These are phyloP conservation scores for Hypoxylon sp. DNA, from an alignment of 2,329 filamentous ascomycete species.

Conservation along the genomic window DNA sequence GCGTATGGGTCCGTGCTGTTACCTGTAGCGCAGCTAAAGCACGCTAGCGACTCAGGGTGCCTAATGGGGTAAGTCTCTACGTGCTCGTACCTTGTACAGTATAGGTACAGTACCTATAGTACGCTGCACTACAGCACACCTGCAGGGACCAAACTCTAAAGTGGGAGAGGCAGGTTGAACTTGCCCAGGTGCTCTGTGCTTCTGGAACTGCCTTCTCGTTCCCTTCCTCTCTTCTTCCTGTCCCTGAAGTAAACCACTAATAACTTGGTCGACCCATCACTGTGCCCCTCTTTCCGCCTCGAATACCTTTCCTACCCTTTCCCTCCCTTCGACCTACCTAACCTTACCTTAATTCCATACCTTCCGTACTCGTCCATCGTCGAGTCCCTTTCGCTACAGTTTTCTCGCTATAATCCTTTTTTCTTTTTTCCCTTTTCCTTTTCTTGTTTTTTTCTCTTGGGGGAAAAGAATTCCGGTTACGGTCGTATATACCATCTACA, in stretches of 20 bases:
- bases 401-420: conserved; percentile 32
- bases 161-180: not conserved
- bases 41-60: conserved; percentile 42
- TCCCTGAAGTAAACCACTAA: conserved; percentile 29
- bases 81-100: conserved; percentile 1
- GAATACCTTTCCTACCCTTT: conserved; percentile 38
- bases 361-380: conserved; percentile 36
- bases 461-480: conserved; percentile 25
- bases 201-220: conserved; percentile 21
- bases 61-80: conserved; percentile 37
- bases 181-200: conserved; percentile 29
- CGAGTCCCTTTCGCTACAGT: conserved; percentile 43
- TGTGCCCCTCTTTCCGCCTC: conserved; percentile 43
- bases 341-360: conserved; percentile 42
- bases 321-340: conserved; percentile 39
- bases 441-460: conserved; percentile 21
- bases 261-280: conserved; percentile 41
- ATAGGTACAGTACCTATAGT: conserved; percentile 5
- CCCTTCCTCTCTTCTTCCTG: not conserved
- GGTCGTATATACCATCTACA: conserved; percentile 42
- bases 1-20: conserved; percentile 36
- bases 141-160: too few species aligned
- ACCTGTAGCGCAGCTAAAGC: conserved; percentile 43
- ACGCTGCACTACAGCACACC: not conserved
- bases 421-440: conserved; percentile 15